Evolutionary conservation across 768 basidiomycete species (phyloP).

Genomic region (Agaricus sinodeliciosus): DNA sequence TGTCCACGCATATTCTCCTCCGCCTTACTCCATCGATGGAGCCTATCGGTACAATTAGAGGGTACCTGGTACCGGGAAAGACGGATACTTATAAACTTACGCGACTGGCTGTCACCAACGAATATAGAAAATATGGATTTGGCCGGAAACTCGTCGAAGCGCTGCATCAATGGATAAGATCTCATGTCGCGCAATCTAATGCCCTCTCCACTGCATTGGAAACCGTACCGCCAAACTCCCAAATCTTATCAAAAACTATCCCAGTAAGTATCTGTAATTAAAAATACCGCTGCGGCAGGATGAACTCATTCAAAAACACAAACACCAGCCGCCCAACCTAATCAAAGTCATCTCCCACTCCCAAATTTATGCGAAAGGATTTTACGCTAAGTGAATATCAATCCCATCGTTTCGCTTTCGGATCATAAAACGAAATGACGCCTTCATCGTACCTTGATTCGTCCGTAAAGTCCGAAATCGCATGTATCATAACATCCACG

Average conservation of each 20-base stretch:
- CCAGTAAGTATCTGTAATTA: neutral
- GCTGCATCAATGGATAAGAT: conserved; percentile 52
- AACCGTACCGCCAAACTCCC: conserved; percentile 12
- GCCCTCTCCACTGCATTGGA: conserved; percentile 4
- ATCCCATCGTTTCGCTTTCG: neutral
- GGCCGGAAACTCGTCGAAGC: conserved; percentile 60
- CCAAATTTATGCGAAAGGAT: conserved; percentile 62
- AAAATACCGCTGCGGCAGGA: neutral
- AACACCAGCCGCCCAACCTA: neutral
- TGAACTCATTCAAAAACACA: neutral
- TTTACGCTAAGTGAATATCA: conserved; percentile 66
- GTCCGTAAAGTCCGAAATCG: neutral
- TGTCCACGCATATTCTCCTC: conserved; percentile 66
- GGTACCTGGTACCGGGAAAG: conserved; percentile 26
- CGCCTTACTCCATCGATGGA: conserved; percentile 52
- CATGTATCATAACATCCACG: neutral
- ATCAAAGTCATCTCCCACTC: conserved; percentile 54
- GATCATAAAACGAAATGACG: conserved; percentile 1
- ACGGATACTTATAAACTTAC: conserved; percentile 61
- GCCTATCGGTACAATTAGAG: conserved; percentile 70
- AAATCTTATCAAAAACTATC: conserved; percentile 17
- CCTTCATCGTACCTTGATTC: neutral
- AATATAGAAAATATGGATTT: conserved; percentile 56
- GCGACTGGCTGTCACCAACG: conserved; percentile 61
- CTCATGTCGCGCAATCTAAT: conserved; percentile 28